phyloP scores from a whole-genome alignment of 129 eudicot species.

The Lonicera japonica region DNA sequence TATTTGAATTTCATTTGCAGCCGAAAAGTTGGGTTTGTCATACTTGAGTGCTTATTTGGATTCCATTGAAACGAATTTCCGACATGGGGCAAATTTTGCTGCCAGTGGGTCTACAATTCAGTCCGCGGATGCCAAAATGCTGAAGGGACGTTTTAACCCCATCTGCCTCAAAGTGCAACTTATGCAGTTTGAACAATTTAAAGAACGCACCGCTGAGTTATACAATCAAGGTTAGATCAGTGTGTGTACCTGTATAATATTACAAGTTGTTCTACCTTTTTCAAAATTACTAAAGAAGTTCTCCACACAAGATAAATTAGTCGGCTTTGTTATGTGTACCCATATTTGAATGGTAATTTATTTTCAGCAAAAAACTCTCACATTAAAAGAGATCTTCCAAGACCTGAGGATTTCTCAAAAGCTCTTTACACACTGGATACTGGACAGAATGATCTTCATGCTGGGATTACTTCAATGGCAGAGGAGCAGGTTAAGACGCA shows the following conservation, averaged over 20 bases:
- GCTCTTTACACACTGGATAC: constrained; percentile 51
- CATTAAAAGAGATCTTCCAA: constrained; percentile 29
- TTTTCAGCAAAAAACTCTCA: constrained; percentile 8
- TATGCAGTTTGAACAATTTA: constrained; percentile 41
- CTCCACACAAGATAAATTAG: too few species aligned
- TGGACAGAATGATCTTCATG: constrained; percentile 63
- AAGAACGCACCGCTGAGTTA: constrained; percentile 27
- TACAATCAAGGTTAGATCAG: constrained; percentile 29
- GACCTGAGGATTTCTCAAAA: constrained; percentile 28
- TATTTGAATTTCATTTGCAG: constrained; percentile 21
- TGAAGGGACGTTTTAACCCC: constrained; percentile 33
- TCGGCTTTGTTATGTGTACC: not conserved
- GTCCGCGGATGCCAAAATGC: constrained; percentile 30
- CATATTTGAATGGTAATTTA: too few species aligned
- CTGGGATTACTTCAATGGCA: constrained; percentile 29
- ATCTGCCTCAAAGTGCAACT: constrained; percentile 48
- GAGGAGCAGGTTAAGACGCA: constrained; percentile 27
- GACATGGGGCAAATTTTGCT: constrained; percentile 55
- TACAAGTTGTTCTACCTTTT: too few species aligned
- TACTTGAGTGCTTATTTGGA: constrained; percentile 52
- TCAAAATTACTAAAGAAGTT: too few species aligned
- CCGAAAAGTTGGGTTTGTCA: constrained; percentile 43
- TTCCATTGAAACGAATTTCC: constrained; percentile 34
- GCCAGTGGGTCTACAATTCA: constrained; percentile 51
- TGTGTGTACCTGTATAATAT: too few species aligned